Evolutionary conservation across 495 filamentous ascomycete species (phyloP).

Genomic region (Umbilicaria muhlenbergii): DNA sequence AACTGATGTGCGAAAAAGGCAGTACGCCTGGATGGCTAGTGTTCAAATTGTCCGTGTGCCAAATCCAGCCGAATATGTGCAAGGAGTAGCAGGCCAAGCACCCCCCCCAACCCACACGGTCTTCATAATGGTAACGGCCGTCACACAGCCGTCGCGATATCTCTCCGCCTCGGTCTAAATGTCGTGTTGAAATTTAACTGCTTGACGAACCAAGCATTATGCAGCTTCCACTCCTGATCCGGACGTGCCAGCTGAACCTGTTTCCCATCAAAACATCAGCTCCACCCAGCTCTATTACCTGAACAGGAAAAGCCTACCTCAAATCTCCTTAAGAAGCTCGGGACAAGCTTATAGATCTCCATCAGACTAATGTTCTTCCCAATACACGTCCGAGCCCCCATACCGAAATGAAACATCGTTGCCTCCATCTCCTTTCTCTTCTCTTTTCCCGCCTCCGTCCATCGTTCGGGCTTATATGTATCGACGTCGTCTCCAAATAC

Average conservation of each 20-base stretch:
- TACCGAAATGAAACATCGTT: conserved; percentile 45
- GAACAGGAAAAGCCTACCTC: too few relatives aligned
- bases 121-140: too few relatives aligned
- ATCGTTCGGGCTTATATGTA: conserved; percentile 41
- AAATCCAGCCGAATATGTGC: too few relatives aligned
- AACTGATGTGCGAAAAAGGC: too few relatives aligned
- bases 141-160: too few relatives aligned
- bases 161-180: conserved; percentile 20
- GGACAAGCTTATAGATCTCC: conserved; percentile 39
- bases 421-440: conserved; percentile 40
- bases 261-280: too few relatives aligned
- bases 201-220: conserved; percentile 62
- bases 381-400: conserved; percentile 46
- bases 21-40: too few relatives aligned
- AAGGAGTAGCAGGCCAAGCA: too few relatives aligned
- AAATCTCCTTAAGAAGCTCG: conserved; percentile 36
- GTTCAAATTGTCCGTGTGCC: too few relatives aligned
- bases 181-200: conserved; percentile 46
- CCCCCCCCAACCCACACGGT: too few relatives aligned
- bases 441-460: conserved; percentile 30
- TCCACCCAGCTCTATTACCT: too few relatives aligned
- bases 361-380: conserved; percentile 43
- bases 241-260: conserved; percentile 43
- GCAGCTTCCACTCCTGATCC: conserved; percentile 44
- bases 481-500: conserved; percentile 46